Evolutionary conservation across 2,329 filamentous ascomycete species (phyloP).

Genomic region (Cladosporium cucumerinum): DNA sequence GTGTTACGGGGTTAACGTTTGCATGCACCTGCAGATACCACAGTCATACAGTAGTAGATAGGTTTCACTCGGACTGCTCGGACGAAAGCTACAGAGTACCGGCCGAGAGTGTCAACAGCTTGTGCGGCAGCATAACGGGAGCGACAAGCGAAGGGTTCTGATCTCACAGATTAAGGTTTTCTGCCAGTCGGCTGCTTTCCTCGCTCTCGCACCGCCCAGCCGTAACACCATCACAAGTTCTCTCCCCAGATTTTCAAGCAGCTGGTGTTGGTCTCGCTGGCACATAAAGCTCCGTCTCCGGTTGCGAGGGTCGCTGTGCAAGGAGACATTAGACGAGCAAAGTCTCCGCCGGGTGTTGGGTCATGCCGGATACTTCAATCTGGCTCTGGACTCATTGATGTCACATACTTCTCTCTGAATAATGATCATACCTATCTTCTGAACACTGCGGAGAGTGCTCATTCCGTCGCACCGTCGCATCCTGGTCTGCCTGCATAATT

Average conservation of each 20-base stretch:
- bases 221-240: neutral
- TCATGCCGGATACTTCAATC: neutral
- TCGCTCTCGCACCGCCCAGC: conserved; percentile 4
- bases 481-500: neutral
- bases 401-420: neutral
- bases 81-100: conserved; percentile 4
- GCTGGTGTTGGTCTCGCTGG: neutral
- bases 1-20: conserved; percentile 6
- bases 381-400: neutral
- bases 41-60: conserved; percentile 12
- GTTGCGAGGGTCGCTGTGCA: conserved; percentile 11
- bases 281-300: conserved; percentile 9
- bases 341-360: neutral
- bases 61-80: conserved; percentile 1
- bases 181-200: conserved; percentile 4
- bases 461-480: neutral
- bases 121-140: conserved; percentile 10
- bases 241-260: conserved; percentile 1
- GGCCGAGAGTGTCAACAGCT: conserved; percentile 8
- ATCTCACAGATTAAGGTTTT: conserved; percentile 9
- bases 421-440: neutral
- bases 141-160: conserved; percentile 2
- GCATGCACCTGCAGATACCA: neutral
- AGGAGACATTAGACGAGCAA: conserved; percentile 4
- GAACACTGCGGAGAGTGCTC: neutral